Conservation (phyloP, 78 protist genomes). For the Dictyostelium brefeldianum region DNA sequence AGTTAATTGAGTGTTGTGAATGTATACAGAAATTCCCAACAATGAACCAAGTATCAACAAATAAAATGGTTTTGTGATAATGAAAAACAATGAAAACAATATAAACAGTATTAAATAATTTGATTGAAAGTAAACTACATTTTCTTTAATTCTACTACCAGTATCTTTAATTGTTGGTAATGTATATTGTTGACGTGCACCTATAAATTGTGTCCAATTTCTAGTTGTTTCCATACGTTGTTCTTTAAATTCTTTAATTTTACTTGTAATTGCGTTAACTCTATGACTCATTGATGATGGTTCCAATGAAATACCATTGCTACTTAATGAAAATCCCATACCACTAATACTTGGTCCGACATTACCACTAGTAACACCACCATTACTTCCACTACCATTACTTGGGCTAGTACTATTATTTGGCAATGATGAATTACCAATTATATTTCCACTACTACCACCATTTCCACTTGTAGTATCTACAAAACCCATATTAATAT, state of each 20-base stretch:
- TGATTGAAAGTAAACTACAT: slow-evolving; percentile 66
- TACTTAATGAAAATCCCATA: neutral
- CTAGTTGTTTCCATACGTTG: slow-evolving; percentile 33
- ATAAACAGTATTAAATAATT: slow-evolving; percentile 54
- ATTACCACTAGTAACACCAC: neutral
- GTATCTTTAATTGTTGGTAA: slow-evolving; percentile 29
- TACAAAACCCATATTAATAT: neutral
- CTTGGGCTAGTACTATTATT: neutral
- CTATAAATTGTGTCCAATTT: slow-evolving; percentile 53
- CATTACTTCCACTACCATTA: too few relatives aligned
- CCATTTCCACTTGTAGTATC: neutral
- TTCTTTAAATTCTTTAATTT: slow-evolving; percentile 62
- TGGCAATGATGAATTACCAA: neutral
- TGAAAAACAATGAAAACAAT: slow-evolving; percentile 25
- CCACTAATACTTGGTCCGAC: neutral
- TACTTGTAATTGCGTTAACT: slow-evolving; percentile 22
- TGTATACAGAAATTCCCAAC: slow-evolving; percentile 29
- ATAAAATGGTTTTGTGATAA: slow-evolving; percentile 64
- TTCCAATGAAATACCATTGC: slow-evolving; percentile 9
- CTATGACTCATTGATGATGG: slow-evolving; percentile 23
- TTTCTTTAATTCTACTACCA: slow-evolving; percentile 50
- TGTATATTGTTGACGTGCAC: slow-evolving; percentile 36
- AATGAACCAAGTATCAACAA: slow-evolving; percentile 30
- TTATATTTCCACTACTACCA: neutral
- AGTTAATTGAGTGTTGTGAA: slow-evolving; percentile 51